Evolutionary conservation across 2,329 filamentous ascomycete genomes (phyloP), one percentile per base, ranked within the genome.

Genomic region (Fusarium sp.): DNA sequence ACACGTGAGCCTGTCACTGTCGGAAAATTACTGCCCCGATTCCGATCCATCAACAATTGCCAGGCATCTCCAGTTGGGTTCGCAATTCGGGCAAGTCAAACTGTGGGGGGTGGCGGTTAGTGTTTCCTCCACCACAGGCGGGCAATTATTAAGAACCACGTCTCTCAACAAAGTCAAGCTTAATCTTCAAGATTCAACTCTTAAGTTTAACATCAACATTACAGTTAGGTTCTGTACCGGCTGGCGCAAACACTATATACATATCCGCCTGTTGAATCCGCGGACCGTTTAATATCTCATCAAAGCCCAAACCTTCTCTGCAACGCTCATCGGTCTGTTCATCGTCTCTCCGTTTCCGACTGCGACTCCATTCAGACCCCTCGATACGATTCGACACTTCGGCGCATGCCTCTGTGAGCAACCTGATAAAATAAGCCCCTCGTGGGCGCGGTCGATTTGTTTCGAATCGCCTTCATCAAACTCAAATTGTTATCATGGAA

Each of bases 361-460:
- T 31, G 42, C n/a, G 60, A 41, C 52, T 73, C 46, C 57, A 39
- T 60, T 56, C 62, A 67, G 59, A 60, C 61, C 60, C 62, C 66
- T 62, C 69, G 58, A 60, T 60, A 56, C 52, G 49, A 38, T 35
- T 52, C 57, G 45, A 48, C 65, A 62, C 49, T 55, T 61, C 51
- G 44, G 67, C 73, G 74, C 59, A 78, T 78, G 76, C 63, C 72
- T 68, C 52, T 69, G 35, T 44, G 69, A 41, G 52, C 60, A 48
- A 55, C 48, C 41, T 60, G 41, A 25, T 57, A 46, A 56, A 69
- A 78, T 76, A 78, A 78, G 72, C 77, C 76, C 77, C 76, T 76
- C 35, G 77, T 67, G 77, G 77, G 77, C 72, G 75, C 72, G 69
- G 73, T 73, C 74, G 70, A 72, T 60, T 66, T 69, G 38, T 45